Evolutionary conservation across 495 filamentous ascomycete genomes (phyloP).

Genomic region (Trichoderma parareesei): DNA sequence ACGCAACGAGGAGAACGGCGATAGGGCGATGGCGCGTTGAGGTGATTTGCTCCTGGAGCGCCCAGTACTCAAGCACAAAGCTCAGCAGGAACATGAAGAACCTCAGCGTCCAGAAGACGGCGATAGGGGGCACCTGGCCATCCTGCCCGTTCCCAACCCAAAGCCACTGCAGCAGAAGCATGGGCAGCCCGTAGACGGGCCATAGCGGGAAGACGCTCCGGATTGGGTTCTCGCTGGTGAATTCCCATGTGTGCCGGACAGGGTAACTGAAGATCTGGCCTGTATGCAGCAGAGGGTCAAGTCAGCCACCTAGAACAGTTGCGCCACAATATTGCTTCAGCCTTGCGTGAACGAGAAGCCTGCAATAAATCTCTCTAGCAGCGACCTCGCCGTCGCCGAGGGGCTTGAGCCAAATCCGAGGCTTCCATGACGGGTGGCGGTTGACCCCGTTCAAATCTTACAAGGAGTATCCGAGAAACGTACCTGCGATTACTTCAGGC

Average conservation of each 20-base stretch:
- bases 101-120: constrained; percentile 82
- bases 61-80: constrained; percentile 97
- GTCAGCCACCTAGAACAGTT: not conserved
- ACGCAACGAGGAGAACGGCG: constrained; percentile 75
- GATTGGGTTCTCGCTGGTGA: constrained; percentile 74
- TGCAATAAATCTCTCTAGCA: not conserved
- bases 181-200: constrained; percentile 84
- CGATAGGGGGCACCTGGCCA: constrained; percentile 54
- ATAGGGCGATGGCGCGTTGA: constrained; percentile 61
- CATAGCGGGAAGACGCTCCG: constrained; percentile 95
- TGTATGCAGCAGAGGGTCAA: constrained; percentile 27
- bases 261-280: constrained; percentile 86
- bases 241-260: constrained; percentile 86
- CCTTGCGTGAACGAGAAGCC: not conserved
- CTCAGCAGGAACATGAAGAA: constrained; percentile 85
- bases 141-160: constrained; percentile 55
- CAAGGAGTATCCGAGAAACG: constrained; percentile 20
- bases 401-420: not conserved
- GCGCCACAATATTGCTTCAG: not conserved
- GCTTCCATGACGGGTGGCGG: not conserved
- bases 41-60: constrained; percentile 79
- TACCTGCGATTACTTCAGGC: constrained; percentile 93
- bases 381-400: not conserved
- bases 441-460: not conserved
- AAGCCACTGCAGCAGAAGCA: constrained; percentile 83